Conservation (phyloP, 805 yeast genomes). For the Kodamaea sagamina region DNA sequence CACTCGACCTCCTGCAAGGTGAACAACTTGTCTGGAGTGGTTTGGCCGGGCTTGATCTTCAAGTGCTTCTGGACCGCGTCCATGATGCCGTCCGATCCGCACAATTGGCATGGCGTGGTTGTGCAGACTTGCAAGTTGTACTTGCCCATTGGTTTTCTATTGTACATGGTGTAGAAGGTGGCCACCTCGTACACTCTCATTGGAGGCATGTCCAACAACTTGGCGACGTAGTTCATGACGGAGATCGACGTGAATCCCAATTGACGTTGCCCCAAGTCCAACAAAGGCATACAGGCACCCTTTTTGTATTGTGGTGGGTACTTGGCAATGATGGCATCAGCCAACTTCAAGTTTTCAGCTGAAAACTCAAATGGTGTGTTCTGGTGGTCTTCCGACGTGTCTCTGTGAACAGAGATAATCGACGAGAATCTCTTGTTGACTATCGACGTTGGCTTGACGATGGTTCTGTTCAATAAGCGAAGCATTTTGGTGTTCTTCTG, state of each 20-base stretch:
- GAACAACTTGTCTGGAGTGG: slow-evolving; percentile 72
- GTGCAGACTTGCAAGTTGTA: slow-evolving; percentile 84
- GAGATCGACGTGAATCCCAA: slow-evolving; percentile 81
- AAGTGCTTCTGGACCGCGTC: slow-evolving; percentile 63
- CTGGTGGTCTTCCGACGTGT: slow-evolving; percentile 66
- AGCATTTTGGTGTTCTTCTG: slow-evolving; percentile 19
- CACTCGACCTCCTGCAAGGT: slow-evolving; percentile 88
- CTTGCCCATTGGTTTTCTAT: slow-evolving; percentile 83
- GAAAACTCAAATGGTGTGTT: slow-evolving; percentile 72
- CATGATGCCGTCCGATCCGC: slow-evolving; percentile 80
- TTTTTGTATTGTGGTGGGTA: slow-evolving; percentile 87
- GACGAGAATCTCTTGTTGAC: slow-evolving; percentile 35
- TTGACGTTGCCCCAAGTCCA: slow-evolving; percentile 87
- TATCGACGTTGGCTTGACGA: slow-evolving; percentile 18
- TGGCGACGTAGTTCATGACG: slow-evolving; percentile 89
- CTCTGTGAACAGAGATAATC: slow-evolving; percentile 67
- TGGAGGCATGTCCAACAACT: slow-evolving; percentile 83
- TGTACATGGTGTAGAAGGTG: slow-evolving; percentile 88
- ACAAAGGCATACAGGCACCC: slow-evolving; percentile 84
- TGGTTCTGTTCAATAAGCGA: slow-evolving; percentile 18
- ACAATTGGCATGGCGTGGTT: slow-evolving; percentile 85
- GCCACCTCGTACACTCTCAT: slow-evolving; percentile 95
- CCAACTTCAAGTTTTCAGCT: slow-evolving; percentile 62
- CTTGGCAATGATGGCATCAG: slow-evolving; percentile 72
- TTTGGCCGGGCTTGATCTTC: slow-evolving; percentile 72